These are phyloP conservation scores for Nannochloropsis gaditana DNA, from an alignment of 108 stramenopile species.

Conservation along the genomic window DNA sequence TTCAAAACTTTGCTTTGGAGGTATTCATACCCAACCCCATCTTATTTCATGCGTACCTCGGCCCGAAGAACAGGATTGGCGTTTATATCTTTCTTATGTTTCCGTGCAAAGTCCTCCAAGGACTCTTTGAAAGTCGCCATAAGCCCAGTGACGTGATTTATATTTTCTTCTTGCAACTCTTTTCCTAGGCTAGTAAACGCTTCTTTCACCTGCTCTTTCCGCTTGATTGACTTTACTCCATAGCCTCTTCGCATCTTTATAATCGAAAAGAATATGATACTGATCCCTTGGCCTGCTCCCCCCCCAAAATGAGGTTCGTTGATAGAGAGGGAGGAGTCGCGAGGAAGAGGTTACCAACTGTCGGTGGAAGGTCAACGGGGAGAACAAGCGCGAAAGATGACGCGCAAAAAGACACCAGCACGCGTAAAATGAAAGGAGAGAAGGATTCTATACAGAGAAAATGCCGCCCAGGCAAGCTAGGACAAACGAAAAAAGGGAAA, in stretches of 20 bases:
- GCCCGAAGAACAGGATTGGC: conserved; percentile 73
- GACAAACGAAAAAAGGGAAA: no score
- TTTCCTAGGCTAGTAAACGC: conserved; percentile 43
- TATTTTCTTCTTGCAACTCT: conserved; percentile 48
- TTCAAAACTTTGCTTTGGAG: neutral
- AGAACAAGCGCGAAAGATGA: no score
- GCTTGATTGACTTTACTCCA: conserved; percentile 48
- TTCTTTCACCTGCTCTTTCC: conserved; percentile 38
- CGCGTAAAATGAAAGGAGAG: no score
- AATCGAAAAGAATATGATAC: no score
- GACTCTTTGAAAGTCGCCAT: conserved; percentile 50
- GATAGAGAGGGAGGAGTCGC: no score
- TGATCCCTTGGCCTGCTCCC: no score
- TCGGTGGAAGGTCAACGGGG: no score
- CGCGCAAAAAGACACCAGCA: no score
- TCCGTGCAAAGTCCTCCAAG: conserved; percentile 74
- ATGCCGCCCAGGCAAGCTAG: no score
- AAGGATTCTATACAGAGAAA: no score
- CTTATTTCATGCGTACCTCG: neutral
- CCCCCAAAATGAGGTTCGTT: no score
- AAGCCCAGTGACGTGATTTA: conserved; percentile 40
- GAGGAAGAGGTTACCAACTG: no score
- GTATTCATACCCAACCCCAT: neutral
- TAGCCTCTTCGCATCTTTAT: conserved; percentile 32
- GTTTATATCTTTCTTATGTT: conserved; percentile 78